A percentile compares a stretch with the other conserved stretches of the same genome.
phyloP scores from a whole-genome alignment of 306 rosid genomes.

The Arachis hypogaea region DNA sequence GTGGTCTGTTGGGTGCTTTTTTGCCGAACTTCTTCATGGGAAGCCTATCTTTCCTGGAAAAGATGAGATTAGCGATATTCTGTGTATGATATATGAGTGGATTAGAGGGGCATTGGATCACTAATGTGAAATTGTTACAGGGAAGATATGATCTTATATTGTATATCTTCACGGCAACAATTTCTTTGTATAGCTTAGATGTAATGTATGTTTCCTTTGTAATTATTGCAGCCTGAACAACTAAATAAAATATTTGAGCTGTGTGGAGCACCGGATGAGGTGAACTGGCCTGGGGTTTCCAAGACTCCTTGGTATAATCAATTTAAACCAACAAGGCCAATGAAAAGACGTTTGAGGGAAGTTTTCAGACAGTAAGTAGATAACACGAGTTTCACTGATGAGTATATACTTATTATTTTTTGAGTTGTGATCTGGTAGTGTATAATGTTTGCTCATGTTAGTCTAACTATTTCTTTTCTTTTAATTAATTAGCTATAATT shows the following conservation, averaged over 20 bases:
- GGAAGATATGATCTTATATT: neutral
- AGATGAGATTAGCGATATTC: slow-evolving; percentile 57
- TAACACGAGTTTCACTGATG: neutral
- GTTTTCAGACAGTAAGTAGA: slow-evolving; percentile 61
- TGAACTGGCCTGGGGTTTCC: slow-evolving; percentile 75
- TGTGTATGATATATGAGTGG: neutral
- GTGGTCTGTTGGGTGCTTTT: slow-evolving; percentile 87
- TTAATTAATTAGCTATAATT: too few species aligned
- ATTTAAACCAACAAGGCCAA: slow-evolving; percentile 64
- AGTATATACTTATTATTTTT: neutral
- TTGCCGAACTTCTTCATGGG: slow-evolving; percentile 75
- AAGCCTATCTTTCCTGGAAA: slow-evolving; percentile 73
- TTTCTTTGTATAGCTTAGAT: slow-evolving; percentile 8
- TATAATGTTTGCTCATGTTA: too few species aligned
- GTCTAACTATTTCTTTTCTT: too few species aligned
- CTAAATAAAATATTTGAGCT: slow-evolving; percentile 72
- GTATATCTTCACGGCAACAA: neutral
- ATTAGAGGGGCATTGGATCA: too few species aligned
- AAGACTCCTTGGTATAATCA: slow-evolving; percentile 64
- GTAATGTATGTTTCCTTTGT: slow-evolving; percentile 17
- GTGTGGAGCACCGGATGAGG: slow-evolving; percentile 78
- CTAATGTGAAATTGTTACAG: neutral
- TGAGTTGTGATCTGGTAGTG: too few species aligned
- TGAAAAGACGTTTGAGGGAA: slow-evolving; percentile 74
- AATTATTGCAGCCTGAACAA: slow-evolving; percentile 66